These are phyloP conservation scores for Magnaporthiopsis poae DNA, from an alignment of 2,329 filamentous ascomycete genomes.

Conservation along the genomic window DNA sequence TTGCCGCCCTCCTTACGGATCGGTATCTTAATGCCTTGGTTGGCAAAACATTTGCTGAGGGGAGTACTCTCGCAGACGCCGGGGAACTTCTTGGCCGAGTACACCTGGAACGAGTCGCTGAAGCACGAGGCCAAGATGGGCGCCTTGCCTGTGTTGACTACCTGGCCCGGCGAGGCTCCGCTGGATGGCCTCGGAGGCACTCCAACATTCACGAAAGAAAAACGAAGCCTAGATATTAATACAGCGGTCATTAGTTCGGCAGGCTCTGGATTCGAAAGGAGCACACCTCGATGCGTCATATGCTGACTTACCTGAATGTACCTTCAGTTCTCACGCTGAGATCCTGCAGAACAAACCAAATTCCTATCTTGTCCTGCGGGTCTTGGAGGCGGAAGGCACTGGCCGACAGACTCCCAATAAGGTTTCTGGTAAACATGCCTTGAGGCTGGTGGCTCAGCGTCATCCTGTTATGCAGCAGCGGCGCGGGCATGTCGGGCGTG, in stretches of 20 bases:
- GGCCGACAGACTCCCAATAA: constrained; percentile 83
- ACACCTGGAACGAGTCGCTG: constrained; percentile 84
- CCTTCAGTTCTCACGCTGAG: constrained; percentile 90
- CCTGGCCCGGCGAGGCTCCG: constrained; percentile 26
- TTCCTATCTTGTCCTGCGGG: constrained; percentile 67
- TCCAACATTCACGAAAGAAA: constrained; percentile 78
- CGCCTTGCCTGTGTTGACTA: constrained; percentile 65
- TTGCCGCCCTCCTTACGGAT: constrained; percentile 69
- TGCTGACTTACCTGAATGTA: constrained; percentile 60
- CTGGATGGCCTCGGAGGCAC: constrained; percentile 29
- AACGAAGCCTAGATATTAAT: constrained; percentile 39
- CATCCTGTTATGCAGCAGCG: constrained; percentile 19
- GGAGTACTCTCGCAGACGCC: constrained; percentile 90
- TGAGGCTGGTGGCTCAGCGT: constrained; percentile 42
- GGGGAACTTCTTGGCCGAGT: constrained; percentile 94
- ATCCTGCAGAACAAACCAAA: constrained; percentile 96
- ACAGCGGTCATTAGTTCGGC: background rate
- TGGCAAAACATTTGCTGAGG: constrained; percentile 84
- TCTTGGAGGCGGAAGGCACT: constrained; percentile 80
- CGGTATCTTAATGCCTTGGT: constrained; percentile 91
- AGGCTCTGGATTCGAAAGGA: too few relatives aligned
- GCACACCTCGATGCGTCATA: background rate
- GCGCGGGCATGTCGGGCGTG: constrained; percentile 22
- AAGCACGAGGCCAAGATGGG: constrained; percentile 78
- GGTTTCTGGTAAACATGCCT: constrained; percentile 87